Base-by-base conservation (phyloP, 2,329 filamentous ascomycete species). In the Talaromyces sp. region DNA sequence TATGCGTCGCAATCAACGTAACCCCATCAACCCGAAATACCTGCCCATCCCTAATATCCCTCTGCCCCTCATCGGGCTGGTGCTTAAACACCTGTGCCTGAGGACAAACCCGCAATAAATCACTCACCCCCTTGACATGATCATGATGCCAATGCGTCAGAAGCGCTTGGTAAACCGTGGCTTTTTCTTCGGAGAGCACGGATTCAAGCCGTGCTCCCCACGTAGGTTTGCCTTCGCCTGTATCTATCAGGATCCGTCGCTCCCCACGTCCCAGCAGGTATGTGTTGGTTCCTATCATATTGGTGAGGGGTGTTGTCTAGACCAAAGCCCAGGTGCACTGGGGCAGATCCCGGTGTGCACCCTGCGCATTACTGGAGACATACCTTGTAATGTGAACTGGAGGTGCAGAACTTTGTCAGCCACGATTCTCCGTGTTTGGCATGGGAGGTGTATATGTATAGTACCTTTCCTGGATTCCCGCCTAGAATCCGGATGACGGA, bases 71-170 rank as follows among this genome's bases (percentile, higher is more conserved):
- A 1, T 70, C 74, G 0, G 88, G 86, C 32, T 83, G 73, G 61
- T 86, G 77, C 70, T 94, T 93, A 74, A 86, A 84, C 35, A 94
- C 72, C 19, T 76, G 77, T 6, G 82, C 85, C 16, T 79, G 68
- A 0, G 89, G 87, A n/a, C 80, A 89, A 20, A 87, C 68, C 13
- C 75, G 71, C 16, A 86, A 76, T 1, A 97, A 77, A 63, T 95
- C 86, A 2, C 75, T 69, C 20, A 97, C 82, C 7, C 94, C 94
- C 20, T 86, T 84, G 6, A 86, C 82, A 68, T 99, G 94, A 67
- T 99, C 94, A 37, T 77, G 82, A 68, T 99, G 94, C 91, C 92
- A 96, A 71, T 99, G 94, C 0, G 92, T 95, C 44, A 99, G 79
- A 19, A 99, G 78, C 0, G 86, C 86, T 16, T 80, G 77, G n/a